phyloP scores from a whole-genome alignment of 108 stramenopile genomes.

The Conticribra weissflogii region DNA sequence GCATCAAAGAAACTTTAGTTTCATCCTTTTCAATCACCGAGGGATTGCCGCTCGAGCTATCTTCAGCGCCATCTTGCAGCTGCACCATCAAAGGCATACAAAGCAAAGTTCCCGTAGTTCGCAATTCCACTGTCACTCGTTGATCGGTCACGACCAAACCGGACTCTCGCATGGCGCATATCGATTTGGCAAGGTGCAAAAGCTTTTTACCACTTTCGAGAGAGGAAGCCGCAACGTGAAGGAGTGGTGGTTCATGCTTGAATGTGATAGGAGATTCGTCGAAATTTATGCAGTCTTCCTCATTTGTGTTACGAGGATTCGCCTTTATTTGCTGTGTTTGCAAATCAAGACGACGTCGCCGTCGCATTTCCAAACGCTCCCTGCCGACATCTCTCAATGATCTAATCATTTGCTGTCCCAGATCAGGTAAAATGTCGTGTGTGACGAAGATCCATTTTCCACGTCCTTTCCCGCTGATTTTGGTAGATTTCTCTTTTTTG shows the following conservation, averaged over 20 bases:
- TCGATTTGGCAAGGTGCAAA: slow-evolving; percentile 60
- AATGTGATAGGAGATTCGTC: slow-evolving; percentile 46
- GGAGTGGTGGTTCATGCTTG: slow-evolving; percentile 79
- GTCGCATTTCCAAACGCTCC: background rate
- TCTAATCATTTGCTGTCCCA: slow-evolving; percentile 33
- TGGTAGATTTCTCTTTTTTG: slow-evolving; percentile 9
- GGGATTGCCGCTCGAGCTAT: slow-evolving; percentile 21
- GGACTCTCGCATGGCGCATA: slow-evolving; percentile 83
- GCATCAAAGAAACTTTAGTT: background rate
- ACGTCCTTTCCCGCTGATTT: slow-evolving; percentile 70
- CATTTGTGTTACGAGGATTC: no score
- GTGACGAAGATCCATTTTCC: slow-evolving; percentile 78
- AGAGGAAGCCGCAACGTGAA: slow-evolving; percentile 78
- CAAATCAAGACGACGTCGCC: slow-evolving; percentile 2
- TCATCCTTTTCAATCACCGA: background rate
- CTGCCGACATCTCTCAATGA: slow-evolving; percentile 33
- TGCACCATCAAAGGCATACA: slow-evolving; percentile 62
- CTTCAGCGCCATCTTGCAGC: slow-evolving; percentile 23
- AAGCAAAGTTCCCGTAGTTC: slow-evolving; percentile 68
- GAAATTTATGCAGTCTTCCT: background rate
- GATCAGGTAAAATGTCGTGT: slow-evolving; percentile 60
- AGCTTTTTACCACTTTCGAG: slow-evolving; percentile 57
- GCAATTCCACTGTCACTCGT: slow-evolving; percentile 67
- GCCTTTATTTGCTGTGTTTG: background rate
- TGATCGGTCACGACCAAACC: slow-evolving; percentile 71